Evolutionary conservation across 805 yeast genomes (phyloP).

Genomic region (Ogataea haglerorum): DNA sequence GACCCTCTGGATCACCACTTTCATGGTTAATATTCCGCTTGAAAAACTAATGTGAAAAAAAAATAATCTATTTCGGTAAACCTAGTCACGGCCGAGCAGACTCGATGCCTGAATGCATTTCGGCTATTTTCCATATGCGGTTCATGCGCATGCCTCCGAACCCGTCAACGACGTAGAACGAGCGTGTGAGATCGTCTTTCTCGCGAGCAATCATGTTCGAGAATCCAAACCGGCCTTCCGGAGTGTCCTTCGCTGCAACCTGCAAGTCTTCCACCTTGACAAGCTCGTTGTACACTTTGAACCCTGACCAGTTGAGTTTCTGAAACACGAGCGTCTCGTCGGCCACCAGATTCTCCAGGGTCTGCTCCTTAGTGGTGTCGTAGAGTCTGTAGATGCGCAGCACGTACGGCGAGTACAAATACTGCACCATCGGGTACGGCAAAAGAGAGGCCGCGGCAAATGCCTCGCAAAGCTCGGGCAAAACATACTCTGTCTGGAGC

Average conservation of each 20-base stretch:
- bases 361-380: slow-evolving; percentile 59
- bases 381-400: slow-evolving; percentile 69
- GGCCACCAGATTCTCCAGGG: slow-evolving; percentile 52
- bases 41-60: slow-evolving; percentile 1
- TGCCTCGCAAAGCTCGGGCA: slow-evolving; percentile 42
- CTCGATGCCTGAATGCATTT: slow-evolving; percentile 59
- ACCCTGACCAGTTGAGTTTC: slow-evolving; percentile 64
- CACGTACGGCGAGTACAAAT: slow-evolving; percentile 63
- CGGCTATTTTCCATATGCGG: slow-evolving; percentile 80
- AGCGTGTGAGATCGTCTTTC: slow-evolving; percentile 34
- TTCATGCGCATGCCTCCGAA: slow-evolving; percentile 83
- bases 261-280: slow-evolving; percentile 48
- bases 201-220: slow-evolving; percentile 45
- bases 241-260: slow-evolving; percentile 31
- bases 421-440: slow-evolving; percentile 57
- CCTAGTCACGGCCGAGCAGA: slow-evolving; percentile 51
- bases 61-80: neutral
- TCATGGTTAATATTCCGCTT: slow-evolving; percentile 46
- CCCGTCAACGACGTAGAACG: slow-evolving; percentile 63
- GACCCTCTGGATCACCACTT: slow-evolving; percentile 87
- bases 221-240: slow-evolving; percentile 44
- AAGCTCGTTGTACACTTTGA: slow-evolving; percentile 60
- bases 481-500: slow-evolving; percentile 50
- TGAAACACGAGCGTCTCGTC: slow-evolving; percentile 69
- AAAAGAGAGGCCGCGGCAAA: slow-evolving; percentile 42